Base-by-base conservation (phyloP, 2,329 filamentous ascomycete genomes). In the Colletotrichum sansevieriae region DNA sequence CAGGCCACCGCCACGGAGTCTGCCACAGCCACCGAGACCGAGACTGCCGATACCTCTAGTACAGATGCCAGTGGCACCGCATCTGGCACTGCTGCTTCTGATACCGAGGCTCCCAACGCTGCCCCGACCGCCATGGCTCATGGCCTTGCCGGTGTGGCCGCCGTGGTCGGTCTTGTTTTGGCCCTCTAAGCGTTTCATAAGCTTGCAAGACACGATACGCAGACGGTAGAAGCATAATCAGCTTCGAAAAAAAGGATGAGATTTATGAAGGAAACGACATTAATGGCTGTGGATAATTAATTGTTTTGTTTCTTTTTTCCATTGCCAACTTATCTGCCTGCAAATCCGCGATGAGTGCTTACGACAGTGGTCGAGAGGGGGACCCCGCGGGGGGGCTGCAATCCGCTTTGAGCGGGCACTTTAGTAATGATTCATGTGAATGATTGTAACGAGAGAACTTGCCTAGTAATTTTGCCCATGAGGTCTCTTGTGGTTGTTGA, bases 121-220 rank as follows among this genome's bases (percentile, higher is more conserved):
- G 62, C 62, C 18, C 55, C 63, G 52, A 54, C 55, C 35, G 47
- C 56, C 35, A 59, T 59, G 54, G 54, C 62, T 4, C 44, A 69
- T 35, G 33, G 59, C 6, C 35, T 63, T 13, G 60, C 60, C 13
- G 60, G 60, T 37, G 39, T 63, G 15, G 60, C 51, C 43, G 60
- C 60, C 5, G 37, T 63, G n/a, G 15, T 68, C 54, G 65, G 61
- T 41, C 41, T 68, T 15, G 39, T 65, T 22, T 52, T 68, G 61
- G 47, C 61, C 12, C 55, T 65, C 33, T 65, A 49, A 37, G 22
- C 43, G 9, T 8, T 7, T 25, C 5, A 52, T 5, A 35, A 35
- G 29, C 29, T 29, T 25, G 49, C n/a, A 12, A 29, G 22, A 20
- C 5, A 35, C 25, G 9, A 25, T 5, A 33, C 15, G n/a, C 11